Conservation (phyloP, 306 rosid species). For the Canavalia gladiata region DNA sequence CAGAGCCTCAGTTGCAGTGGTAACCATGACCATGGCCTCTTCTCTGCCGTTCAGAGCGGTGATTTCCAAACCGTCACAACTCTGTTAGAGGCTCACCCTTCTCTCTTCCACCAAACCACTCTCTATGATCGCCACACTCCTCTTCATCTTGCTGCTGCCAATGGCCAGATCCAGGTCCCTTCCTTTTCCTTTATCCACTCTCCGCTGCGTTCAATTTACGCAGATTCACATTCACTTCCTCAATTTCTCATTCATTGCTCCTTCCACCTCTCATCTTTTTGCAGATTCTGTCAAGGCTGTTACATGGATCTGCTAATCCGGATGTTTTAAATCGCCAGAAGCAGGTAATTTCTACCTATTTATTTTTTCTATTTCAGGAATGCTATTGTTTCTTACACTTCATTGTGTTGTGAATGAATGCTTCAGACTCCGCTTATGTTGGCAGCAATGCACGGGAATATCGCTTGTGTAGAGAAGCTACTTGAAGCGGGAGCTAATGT, state of each 20-base stretch:
- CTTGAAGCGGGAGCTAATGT: conserved; percentile 91
- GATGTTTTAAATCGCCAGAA: conserved; percentile 89
- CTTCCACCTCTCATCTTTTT: neutral
- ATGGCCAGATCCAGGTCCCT: conserved; percentile 87
- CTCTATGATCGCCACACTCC: conserved; percentile 78
- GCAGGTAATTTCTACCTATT: conserved; percentile 58
- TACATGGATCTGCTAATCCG: conserved; percentile 75
- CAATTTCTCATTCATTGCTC: neutral
- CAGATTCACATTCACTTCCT: neutral
- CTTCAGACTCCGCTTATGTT: conserved; percentile 90
- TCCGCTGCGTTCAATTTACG: neutral
- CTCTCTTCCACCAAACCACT: conserved; percentile 63
- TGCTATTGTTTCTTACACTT: conserved; percentile 26
- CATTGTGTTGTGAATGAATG: conserved; percentile 41
- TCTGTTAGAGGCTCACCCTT: conserved; percentile 58
- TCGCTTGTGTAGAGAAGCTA: conserved; percentile 74
- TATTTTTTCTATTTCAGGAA: conserved; percentile 22
- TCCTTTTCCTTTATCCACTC: neutral
- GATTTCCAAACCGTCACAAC: conserved; percentile 56
- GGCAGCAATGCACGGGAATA: conserved; percentile 93
- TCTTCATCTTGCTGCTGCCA: conserved; percentile 88
- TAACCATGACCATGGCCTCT: conserved; percentile 69
- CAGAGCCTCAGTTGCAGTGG: conserved; percentile 76
- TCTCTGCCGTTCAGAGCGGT: conserved; percentile 78
- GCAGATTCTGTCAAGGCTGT: conserved; percentile 75